These are phyloP conservation scores for Sugiyamaella castrensis DNA, from an alignment of 1,139 yeast genomes.

Conservation along the genomic window DNA sequence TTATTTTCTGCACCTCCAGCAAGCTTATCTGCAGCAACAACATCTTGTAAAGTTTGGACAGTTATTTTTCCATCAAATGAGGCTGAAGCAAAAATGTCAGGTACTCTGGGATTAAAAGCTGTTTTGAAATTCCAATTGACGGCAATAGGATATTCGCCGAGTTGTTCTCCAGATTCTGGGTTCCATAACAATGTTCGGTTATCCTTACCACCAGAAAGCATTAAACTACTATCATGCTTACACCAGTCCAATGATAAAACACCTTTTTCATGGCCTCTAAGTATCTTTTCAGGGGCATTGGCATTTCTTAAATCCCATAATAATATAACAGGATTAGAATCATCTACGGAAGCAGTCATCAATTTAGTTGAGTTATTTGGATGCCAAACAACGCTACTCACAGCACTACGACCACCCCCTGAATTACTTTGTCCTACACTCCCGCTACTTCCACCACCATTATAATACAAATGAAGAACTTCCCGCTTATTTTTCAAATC, in stretches of 20 bases:
- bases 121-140: conserved; percentile 94
- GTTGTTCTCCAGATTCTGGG: conserved; percentile 63
- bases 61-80: conserved; percentile 86
- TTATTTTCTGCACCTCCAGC: background rate
- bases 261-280: conserved; percentile 85
- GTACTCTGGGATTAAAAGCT: conserved; percentile 79
- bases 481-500: conserved; percentile 86
- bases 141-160: conserved; percentile 88
- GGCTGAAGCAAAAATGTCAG: conserved; percentile 90
- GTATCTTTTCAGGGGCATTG: conserved; percentile 74
- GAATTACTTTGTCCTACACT: conserved; percentile 37
- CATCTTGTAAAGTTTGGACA: conserved; percentile 86
- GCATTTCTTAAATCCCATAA: conserved; percentile 96
- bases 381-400: conserved; percentile 65
- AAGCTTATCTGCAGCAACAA: conserved; percentile 31
- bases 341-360: conserved; percentile 83
- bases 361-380: conserved; percentile 80
- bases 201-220: conserved; percentile 90
- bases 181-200: conserved; percentile 89
- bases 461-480: conserved; percentile 72
- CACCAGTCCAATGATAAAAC: conserved; percentile 94
- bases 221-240: conserved; percentile 67
- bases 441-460: conserved; percentile 54
- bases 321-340: conserved; percentile 73
- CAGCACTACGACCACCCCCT: conserved; percentile 41